Evolutionary conservation across 2,329 filamentous ascomycete genomes (phyloP).

Genomic region (Didymellaceae sp.): DNA sequence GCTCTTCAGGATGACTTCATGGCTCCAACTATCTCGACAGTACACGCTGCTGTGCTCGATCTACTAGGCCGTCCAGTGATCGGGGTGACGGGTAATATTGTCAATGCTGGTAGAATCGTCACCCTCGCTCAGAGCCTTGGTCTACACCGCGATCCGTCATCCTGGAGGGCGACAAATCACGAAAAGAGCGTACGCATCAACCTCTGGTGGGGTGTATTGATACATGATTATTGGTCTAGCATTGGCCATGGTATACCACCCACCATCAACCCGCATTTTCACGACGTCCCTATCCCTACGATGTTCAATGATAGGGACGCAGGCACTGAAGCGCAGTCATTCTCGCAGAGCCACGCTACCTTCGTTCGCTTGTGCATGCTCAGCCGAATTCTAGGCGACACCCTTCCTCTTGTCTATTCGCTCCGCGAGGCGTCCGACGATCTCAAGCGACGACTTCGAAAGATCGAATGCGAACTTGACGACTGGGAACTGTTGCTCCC

Average conservation of each 20-base stretch:
- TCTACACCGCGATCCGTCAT: constrained; percentile 24
- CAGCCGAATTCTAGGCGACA: constrained; percentile 24
- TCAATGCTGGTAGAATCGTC: constrained; percentile 27
- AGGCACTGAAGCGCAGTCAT: not conserved
- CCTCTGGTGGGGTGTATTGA: constrained; percentile 31
- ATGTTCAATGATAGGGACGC: not conserved
- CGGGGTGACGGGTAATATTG: constrained; percentile 27
- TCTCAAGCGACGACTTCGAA: constrained; percentile 16
- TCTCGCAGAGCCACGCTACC: not conserved
- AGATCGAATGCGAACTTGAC: constrained; percentile 19
- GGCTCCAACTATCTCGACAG: constrained; percentile 28
- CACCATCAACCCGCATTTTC: constrained; percentile 20
- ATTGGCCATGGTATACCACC: constrained; percentile 30
- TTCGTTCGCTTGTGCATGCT: constrained; percentile 28
- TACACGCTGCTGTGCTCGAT: constrained; percentile 26
- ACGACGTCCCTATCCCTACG: constrained; percentile 22
- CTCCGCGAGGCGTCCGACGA: constrained; percentile 13
- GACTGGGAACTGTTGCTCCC: constrained; percentile 23
- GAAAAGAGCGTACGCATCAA: constrained; percentile 28
- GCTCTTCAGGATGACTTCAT: constrained; percentile 31
- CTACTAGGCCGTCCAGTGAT: constrained; percentile 29
- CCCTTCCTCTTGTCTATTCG: constrained; percentile 26
- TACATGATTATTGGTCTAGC: constrained; percentile 33
- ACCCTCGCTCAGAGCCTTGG: constrained; percentile 31
- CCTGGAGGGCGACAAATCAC: constrained; percentile 19